phyloP scores from a whole-genome alignment of 306 rosid genomes.

The Fragaria iinumae region DNA sequence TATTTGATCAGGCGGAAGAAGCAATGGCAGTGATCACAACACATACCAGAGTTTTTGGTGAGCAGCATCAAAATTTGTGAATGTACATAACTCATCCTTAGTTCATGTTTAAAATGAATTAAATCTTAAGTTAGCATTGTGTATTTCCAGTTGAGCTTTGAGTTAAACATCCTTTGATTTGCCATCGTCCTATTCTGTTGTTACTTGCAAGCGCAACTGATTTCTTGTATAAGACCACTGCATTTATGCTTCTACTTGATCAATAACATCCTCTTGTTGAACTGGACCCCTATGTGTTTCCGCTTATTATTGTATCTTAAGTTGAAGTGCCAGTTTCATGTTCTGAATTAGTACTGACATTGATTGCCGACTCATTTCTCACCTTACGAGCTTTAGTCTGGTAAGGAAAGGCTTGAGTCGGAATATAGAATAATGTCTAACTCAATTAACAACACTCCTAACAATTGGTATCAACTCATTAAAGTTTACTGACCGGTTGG shows the following conservation, averaged over 20 bases:
- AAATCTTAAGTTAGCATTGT: background rate
- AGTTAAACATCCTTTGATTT: background rate
- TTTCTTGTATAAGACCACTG: background rate
- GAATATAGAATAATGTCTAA: background rate
- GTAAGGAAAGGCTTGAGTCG: background rate
- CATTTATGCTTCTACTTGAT: background rate
- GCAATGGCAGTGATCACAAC: constrained; percentile 14
- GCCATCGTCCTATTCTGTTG: background rate
- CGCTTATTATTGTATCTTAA: background rate
- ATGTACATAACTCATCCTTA: constrained; percentile 13
- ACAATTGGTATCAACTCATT: background rate
- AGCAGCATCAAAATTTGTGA: constrained; percentile 22
- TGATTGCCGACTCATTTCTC: background rate
- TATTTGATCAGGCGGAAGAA: constrained; percentile 42
- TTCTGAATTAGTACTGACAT: background rate
- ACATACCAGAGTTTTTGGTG: background rate
- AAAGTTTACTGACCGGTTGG: background rate
- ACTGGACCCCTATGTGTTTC: background rate
- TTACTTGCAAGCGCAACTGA: background rate
- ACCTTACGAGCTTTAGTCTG: too few relatives aligned
- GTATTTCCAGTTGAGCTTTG: background rate
- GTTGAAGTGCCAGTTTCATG: background rate
- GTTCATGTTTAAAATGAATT: background rate
- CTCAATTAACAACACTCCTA: background rate
- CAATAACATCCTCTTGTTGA: background rate